Evolutionary conservation across 2,329 filamentous ascomycete species (phyloP).

Genomic region (Orbilia brochopaga): DNA sequence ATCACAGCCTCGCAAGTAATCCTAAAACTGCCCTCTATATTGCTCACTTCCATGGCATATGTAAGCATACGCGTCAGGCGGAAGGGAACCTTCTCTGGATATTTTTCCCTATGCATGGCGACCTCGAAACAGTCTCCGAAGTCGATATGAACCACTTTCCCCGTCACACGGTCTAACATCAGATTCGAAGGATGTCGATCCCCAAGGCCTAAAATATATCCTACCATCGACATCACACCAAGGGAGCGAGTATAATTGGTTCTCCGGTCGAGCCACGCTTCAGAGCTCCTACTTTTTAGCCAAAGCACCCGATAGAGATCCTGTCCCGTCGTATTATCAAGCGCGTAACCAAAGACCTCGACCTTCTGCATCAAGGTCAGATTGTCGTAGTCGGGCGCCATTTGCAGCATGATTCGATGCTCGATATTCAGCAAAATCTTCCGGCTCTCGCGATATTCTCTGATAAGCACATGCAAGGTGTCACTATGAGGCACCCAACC

Average conservation of each 20-base stretch:
- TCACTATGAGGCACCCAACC: constrained; percentile 98
- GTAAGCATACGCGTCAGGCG: constrained; percentile 97
- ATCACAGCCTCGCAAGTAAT: constrained; percentile 99
- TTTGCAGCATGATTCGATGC: constrained; percentile 99
- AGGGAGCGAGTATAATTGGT: constrained; percentile 99
- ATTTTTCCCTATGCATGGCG: constrained; percentile 99
- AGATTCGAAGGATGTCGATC: constrained; percentile 97
- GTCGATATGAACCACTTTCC: constrained; percentile 98
- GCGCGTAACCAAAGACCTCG: constrained; percentile 97
- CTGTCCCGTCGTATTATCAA: constrained; percentile 98
- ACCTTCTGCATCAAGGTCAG: constrained; percentile 99
- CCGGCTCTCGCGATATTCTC: constrained; percentile 94
- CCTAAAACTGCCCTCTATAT: constrained; percentile 97
- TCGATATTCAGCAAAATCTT: constrained; percentile 99
- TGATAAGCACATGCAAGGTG: constrained; percentile 92
- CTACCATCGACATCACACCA: constrained; percentile 99
- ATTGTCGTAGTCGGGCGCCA: constrained; percentile 98
- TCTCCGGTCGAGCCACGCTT: constrained; percentile 94
- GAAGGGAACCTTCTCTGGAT: constrained; percentile 96
- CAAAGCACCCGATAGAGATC: constrained; percentile 97
- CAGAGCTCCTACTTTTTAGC: constrained; percentile 98
- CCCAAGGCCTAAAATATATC: constrained; percentile 94
- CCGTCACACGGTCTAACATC: constrained; percentile 93
- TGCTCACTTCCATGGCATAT: constrained; percentile 99
- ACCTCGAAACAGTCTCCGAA: constrained; percentile 99